Evolutionary conservation across 1,284 basidiomycete species (phyloP).

Genomic region (Phellopilus nigrolimitatus): DNA sequence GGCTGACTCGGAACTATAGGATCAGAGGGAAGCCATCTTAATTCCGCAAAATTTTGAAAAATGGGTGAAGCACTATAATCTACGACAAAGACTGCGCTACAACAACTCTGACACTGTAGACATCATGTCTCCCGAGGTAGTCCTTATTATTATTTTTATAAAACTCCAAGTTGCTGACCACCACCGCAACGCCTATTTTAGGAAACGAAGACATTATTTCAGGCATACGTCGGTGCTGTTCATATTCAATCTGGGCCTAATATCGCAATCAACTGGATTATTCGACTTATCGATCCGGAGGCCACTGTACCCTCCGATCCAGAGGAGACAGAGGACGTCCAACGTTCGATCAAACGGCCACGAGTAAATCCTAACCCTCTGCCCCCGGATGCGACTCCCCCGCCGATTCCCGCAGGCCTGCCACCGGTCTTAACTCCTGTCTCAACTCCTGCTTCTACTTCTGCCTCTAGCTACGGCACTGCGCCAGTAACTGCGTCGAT

Average conservation of each 20-base stretch:
- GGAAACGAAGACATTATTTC: slow-evolving; percentile 57
- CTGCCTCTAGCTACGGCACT: neutral
- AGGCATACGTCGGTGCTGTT: slow-evolving; percentile 64
- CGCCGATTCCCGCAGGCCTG: neutral
- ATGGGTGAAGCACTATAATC: slow-evolving; percentile 55
- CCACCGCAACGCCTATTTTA: slow-evolving; percentile 27
- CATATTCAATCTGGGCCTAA: slow-evolving; percentile 50
- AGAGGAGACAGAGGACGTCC: neutral
- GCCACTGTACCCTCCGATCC: slow-evolving; percentile 22
- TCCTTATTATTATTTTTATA: too few relatives aligned
- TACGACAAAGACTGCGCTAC: slow-evolving; percentile 56
- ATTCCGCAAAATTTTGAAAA: slow-evolving; percentile 43
- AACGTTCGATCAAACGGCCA: slow-evolving; percentile 5
- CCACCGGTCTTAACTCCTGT: neutral
- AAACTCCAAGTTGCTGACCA: neutral
- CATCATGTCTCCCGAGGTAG: slow-evolving; percentile 47
- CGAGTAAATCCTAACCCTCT: slow-evolving; percentile 1
- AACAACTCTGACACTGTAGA: slow-evolving; percentile 36
- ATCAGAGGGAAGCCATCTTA: slow-evolving; percentile 34
- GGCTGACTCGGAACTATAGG: slow-evolving; percentile 29
- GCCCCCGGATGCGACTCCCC: slow-evolving; percentile 2
- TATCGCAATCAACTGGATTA: slow-evolving; percentile 55
- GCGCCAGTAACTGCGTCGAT: neutral
- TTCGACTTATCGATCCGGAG: slow-evolving; percentile 43
- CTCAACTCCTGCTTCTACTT: neutral